A percentile compares a stretch with the other conserved stretches of the same genome.
phyloP scores from a whole-genome alignment of 495 filamentous ascomycete genomes.

The Aspergillus sparsus region DNA sequence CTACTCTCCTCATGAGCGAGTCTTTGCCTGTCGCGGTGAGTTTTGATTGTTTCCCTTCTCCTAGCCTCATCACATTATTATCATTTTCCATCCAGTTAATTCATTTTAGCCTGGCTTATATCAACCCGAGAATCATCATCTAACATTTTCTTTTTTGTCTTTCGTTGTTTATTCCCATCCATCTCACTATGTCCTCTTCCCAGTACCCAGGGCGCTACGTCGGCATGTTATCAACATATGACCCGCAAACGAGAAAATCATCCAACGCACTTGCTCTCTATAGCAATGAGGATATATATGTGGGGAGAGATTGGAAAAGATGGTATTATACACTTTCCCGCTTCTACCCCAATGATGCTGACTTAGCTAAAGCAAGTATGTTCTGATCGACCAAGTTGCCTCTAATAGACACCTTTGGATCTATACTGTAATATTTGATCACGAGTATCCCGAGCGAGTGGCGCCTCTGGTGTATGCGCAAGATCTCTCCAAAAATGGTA shows the following conservation, averaged over 20 bases:
- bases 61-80: background rate
- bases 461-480: constrained; percentile 61
- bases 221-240: constrained; percentile 31
- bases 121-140: background rate
- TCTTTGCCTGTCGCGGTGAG: background rate
- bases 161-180: background rate
- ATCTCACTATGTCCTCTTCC: background rate
- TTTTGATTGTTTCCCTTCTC: background rate
- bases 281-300: constrained; percentile 35
- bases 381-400: constrained; percentile 43
- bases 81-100: background rate
- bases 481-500: constrained; percentile 61
- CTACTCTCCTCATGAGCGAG: background rate
- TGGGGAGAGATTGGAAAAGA: constrained; percentile 39
- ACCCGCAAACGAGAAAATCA: constrained; percentile 17
- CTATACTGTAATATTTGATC: constrained; percentile 58
- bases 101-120: background rate
- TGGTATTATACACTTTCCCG: constrained; percentile 27
- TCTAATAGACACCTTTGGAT: constrained; percentile 64
- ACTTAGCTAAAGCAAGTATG: constrained; percentile 38
- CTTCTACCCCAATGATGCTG: constrained; percentile 3
- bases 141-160: background rate
- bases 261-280: constrained; percentile 24
- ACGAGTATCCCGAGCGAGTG: constrained; percentile 32
- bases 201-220: constrained; percentile 15